Base-by-base conservation (phyloP, 495 filamentous ascomycete species). In the Penicillium subrubescens region DNA sequence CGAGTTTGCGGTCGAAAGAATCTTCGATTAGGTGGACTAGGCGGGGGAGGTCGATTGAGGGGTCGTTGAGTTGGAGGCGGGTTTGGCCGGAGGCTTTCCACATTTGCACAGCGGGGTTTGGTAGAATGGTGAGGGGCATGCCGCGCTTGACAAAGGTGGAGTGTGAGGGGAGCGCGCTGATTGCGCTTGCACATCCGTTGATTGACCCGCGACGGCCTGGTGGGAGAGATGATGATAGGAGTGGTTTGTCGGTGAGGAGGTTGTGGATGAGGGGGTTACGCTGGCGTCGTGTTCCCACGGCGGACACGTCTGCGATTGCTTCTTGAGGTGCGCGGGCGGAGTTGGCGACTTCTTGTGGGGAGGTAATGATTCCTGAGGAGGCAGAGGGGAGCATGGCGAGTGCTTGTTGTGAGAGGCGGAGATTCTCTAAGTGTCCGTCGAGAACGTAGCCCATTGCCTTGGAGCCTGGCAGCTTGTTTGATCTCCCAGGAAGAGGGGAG, bases 241-340 rank as follows among this genome's bases (percentile, higher is more conserved):
- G 81, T 2, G 95, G 95, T 72, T 97, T 94, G 76, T 99, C 94
- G 17, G 95, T 99, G 19, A 99, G 85, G 8, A 98, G 89, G 68
- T 96, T 98, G 76, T 98, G 95, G 59, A 99, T 97, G 12, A 99
- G 83, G 1, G 94, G 93, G 71, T 99, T 98, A 66, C 91, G 88
- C 72, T 89, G 88, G 56, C 86, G 83, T 63, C 92, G 84, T 0
- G 92, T 93, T 51, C 87, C 85, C 2, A 93, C 90, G 52, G 86
- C 87, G 5, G 89, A 87, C 1, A 87, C 76, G 34, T 86, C 70
- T 14, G 73, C 58, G 6, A 65, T 23, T 31, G 76, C 67, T 11
- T 78, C 67, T 62, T 82, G 73, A 61, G 78, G 61, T 48, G 79
- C 34, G 55, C 78, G 73, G 34, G 86, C 80, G 39, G 86, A 86